Evolutionary conservation across 2,329 filamentous ascomycete species (phyloP).

Genomic region (Ceratocystis harringtonii): DNA sequence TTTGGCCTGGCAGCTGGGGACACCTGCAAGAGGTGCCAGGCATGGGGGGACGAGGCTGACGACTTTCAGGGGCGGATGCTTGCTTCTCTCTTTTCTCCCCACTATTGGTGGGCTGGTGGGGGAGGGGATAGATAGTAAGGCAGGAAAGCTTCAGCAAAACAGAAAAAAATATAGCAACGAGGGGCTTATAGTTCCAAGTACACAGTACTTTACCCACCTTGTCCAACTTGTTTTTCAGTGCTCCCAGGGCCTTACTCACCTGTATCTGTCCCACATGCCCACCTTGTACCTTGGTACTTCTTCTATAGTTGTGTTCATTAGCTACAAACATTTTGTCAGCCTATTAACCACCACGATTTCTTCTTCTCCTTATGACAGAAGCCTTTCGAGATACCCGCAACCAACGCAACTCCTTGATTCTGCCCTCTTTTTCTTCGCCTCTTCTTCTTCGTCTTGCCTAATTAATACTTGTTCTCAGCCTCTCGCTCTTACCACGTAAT

Average conservation of each 20-base stretch:
- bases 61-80: background rate
- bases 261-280: too few relatives aligned
- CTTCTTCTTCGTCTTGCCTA: background rate
- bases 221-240: too few relatives aligned
- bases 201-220: background rate
- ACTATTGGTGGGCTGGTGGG: background rate
- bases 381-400: slow-evolving; percentile 21
- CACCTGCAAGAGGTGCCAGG: background rate
- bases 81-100: background rate
- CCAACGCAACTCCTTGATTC: background rate
- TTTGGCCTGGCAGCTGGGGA: background rate
- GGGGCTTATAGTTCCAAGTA: background rate
- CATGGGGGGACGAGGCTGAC: background rate
- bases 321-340: background rate
- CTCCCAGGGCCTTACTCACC: too few relatives aligned
- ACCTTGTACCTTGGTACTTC: background rate
- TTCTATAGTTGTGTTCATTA: background rate
- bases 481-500: background rate
- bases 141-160: background rate
- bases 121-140: background rate
- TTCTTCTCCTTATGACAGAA: slow-evolving; percentile 19
- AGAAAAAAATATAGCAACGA: background rate
- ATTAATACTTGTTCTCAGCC: background rate
- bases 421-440: slow-evolving; percentile 1
- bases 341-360: slow-evolving; percentile 8